These are phyloP conservation scores for Inga laurina DNA, from an alignment of 306 rosid genomes.

Conservation along the genomic window DNA sequence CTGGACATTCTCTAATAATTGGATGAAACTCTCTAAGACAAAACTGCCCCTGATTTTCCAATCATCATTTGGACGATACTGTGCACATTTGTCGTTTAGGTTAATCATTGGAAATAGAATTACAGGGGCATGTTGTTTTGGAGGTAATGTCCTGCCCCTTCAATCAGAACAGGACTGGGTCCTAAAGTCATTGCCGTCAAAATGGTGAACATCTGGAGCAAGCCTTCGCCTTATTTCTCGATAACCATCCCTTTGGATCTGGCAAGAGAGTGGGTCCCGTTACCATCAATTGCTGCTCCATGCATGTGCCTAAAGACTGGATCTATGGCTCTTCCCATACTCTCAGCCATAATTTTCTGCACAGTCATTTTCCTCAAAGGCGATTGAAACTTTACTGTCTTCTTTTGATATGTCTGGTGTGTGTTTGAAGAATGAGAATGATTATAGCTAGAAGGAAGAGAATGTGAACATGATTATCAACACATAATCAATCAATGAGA, in stretches of 20 bases:
- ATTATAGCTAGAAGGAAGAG: neutral
- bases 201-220: conserved; percentile 30
- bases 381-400: conserved; percentile 42
- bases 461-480: neutral
- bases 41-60: conserved; percentile 26
- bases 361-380: conserved; percentile 26
- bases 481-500: neutral
- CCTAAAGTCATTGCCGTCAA: conserved; percentile 19
- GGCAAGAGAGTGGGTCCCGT: conserved; percentile 58
- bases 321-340: conserved; percentile 39
- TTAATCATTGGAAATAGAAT: conserved; percentile 2
- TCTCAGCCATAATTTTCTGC: conserved; percentile 35
- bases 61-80: neutral
- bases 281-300: conserved; percentile 39
- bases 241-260: conserved; percentile 28
- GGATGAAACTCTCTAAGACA: conserved; percentile 12
- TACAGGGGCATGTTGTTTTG: neutral
- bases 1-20: conserved; percentile 47
- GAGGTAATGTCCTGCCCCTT: conserved; percentile 38
- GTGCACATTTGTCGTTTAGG: conserved; percentile 33
- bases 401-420: neutral
- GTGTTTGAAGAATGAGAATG: neutral
- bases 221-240: conserved; percentile 34
- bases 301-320: conserved; percentile 64
- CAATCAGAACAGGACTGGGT: conserved; percentile 22